Evolutionary conservation across 2,329 filamentous ascomycete species (phyloP).

Genomic region (Lasiodiplodia sp.): DNA sequence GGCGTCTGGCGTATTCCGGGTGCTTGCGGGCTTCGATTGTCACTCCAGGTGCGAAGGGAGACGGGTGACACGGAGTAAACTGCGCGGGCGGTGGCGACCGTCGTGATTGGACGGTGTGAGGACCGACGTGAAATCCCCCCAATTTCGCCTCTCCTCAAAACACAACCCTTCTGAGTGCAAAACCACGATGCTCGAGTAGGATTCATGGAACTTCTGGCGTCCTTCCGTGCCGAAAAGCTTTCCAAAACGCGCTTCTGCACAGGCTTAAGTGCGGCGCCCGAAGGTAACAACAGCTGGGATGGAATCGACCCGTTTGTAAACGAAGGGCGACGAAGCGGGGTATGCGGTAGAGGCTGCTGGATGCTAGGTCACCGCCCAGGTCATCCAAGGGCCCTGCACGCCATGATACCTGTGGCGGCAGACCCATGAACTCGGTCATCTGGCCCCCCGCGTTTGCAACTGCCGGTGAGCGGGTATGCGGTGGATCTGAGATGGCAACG

Average conservation of each 20-base stretch:
- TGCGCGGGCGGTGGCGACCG: neutral
- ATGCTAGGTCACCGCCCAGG: neutral
- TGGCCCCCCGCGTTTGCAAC: neutral
- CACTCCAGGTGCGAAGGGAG: neutral
- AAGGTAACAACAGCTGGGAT: neutral
- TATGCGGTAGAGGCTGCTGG: neutral
- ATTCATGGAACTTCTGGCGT: neutral
- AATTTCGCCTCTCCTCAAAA: neutral
- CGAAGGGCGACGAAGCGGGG: neutral
- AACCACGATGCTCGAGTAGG: too few species aligned
- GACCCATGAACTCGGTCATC: neutral
- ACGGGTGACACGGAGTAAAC: neutral
- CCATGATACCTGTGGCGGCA: neutral
- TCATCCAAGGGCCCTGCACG: neutral
- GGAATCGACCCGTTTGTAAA: neutral
- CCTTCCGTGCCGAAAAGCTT: neutral
- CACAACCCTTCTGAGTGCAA: neutral
- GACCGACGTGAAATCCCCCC: neutral
- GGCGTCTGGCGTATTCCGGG: neutral
- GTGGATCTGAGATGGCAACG: neutral
- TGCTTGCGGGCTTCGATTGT: neutral
- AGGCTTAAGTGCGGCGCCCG: neutral
- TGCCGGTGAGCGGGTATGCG: neutral
- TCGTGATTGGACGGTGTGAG: neutral
- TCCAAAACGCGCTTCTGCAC: neutral